A percentile compares a stretch with the other conserved stretches of the same genome.
phyloP scores from a whole-genome alignment of 176 grass and related monocot species.

The Luzula sylvatica region DNA sequence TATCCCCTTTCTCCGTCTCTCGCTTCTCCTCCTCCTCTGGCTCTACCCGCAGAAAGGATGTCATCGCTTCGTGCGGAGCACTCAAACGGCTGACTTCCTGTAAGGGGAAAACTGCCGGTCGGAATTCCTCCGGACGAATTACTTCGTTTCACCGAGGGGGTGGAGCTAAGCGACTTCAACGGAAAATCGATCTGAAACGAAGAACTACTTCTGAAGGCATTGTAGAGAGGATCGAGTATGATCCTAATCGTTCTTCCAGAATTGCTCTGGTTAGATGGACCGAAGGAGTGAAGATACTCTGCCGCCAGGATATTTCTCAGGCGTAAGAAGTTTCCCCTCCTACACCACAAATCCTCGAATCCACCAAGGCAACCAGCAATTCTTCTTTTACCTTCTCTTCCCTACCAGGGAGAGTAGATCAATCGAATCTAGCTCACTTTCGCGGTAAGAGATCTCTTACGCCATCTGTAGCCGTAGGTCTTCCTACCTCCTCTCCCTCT shows the following conservation, averaged over 20 bases:
- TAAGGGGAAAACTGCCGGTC: slow-evolving; percentile 10
- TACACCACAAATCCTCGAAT: slow-evolving; percentile 1
- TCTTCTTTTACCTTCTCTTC: neutral
- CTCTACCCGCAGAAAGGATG: neutral
- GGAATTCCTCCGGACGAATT: slow-evolving; percentile 19
- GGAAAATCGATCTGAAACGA: slow-evolving; percentile 26
- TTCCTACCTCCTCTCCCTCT: no score
- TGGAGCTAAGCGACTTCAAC: slow-evolving; percentile 24
- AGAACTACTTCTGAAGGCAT: slow-evolving; percentile 17
- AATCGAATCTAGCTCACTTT: slow-evolving; percentile 5
- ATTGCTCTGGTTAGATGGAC: slow-evolving; percentile 20
- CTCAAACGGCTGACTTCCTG: slow-evolving; percentile 15
- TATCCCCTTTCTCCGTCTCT: no score
- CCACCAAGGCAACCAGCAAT: slow-evolving; percentile 2
- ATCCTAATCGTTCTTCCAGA: slow-evolving; percentile 25
- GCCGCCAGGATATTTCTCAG: neutral
- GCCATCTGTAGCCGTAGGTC: no score
- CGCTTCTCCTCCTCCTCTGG: no score
- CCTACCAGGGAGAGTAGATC: neutral
- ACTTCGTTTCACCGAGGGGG: slow-evolving; percentile 19
- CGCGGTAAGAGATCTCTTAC: no score
- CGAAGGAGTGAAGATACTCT: neutral
- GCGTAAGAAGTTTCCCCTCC: neutral
- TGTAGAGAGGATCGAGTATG: slow-evolving; percentile 23
- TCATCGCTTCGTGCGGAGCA: neutral